phyloP scores from a whole-genome alignment of 129 eudicot species.

The Apium graveolens region DNA sequence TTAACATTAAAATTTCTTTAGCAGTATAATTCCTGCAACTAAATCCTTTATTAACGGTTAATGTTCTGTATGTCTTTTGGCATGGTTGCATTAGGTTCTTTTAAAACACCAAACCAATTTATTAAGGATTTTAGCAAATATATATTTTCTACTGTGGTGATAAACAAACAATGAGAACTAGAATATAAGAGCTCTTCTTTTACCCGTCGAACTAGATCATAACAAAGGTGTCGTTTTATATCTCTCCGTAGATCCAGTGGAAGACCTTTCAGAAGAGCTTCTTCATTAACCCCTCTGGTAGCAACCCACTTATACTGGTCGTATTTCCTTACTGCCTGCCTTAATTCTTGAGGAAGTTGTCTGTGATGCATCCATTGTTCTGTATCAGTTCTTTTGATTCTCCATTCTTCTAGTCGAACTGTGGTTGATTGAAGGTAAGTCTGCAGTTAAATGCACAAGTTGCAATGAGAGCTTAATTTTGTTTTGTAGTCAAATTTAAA shows the following conservation, averaged over 20 bases:
- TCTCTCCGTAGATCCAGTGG: slow-evolving; percentile 84
- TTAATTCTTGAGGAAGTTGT: slow-evolving; percentile 76
- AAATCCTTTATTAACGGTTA: not conserved
- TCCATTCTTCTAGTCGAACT: slow-evolving; percentile 90
- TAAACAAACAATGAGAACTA: not conserved
- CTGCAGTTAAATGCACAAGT: slow-evolving; percentile 25
- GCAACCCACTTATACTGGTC: slow-evolving; percentile 96
- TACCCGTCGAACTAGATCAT: slow-evolving; percentile 86
- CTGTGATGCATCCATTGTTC: slow-evolving; percentile 98
- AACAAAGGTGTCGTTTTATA: slow-evolving; percentile 86
- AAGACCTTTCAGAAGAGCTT: slow-evolving; percentile 63
- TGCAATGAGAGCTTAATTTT: no score
- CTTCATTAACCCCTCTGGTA: slow-evolving; percentile 92
- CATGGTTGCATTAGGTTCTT: not conserved
- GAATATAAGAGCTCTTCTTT: slow-evolving; percentile 11
- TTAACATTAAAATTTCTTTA: not conserved
- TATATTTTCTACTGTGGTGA: not conserved
- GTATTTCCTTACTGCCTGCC: slow-evolving; percentile 63
- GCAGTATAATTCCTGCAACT: not conserved
- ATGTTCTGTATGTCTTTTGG: not conserved
- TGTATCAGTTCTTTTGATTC: slow-evolving; percentile 78
- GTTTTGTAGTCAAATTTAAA: not conserved
- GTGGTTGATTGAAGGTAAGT: slow-evolving; percentile 89
- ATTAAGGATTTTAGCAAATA: not conserved
- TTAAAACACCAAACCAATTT: not conserved